Conservation (phyloP, 306 rosid species). For the Heteromeles arbutifolia region DNA sequence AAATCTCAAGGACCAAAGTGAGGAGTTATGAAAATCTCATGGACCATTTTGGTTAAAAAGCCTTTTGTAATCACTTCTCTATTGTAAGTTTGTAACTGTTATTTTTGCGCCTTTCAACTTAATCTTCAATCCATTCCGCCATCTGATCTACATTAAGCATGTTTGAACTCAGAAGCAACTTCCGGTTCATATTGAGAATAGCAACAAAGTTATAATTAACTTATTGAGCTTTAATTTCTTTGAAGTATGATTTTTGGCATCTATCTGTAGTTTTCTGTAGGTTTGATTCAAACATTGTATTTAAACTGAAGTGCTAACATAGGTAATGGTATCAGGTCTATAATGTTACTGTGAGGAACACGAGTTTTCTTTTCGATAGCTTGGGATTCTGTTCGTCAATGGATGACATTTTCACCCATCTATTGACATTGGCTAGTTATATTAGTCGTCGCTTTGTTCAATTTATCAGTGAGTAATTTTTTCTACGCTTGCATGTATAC, state of each 20-base stretch:
- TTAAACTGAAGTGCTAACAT: neutral
- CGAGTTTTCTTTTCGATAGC: slow-evolving; percentile 6
- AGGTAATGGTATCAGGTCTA: slow-evolving; percentile 31
- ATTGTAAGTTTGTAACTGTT: neutral
- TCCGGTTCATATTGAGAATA: neutral
- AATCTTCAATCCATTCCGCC: no score
- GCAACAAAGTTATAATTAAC: neutral
- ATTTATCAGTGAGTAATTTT: slow-evolving; percentile 45
- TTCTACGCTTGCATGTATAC: neutral
- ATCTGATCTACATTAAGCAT: no score
- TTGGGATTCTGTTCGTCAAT: slow-evolving; percentile 28
- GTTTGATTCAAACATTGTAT: slow-evolving; percentile 5
- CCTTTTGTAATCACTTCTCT: neutral
- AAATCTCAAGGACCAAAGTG: no score
- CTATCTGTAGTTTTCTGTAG: neutral
- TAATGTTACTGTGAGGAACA: slow-evolving; percentile 24
- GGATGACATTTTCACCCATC: slow-evolving; percentile 43
- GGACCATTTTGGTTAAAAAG: no score
- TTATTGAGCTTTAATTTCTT: neutral
- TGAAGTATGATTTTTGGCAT: neutral
- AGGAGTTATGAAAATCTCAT: no score
- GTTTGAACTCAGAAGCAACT: no score
- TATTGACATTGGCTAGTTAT: slow-evolving; percentile 44
- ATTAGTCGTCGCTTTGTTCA: slow-evolving; percentile 36
- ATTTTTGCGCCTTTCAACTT: neutral